Evolutionary conservation across 2,329 filamentous ascomycete species (phyloP).

Genomic region (Alternaria postmessia): DNA sequence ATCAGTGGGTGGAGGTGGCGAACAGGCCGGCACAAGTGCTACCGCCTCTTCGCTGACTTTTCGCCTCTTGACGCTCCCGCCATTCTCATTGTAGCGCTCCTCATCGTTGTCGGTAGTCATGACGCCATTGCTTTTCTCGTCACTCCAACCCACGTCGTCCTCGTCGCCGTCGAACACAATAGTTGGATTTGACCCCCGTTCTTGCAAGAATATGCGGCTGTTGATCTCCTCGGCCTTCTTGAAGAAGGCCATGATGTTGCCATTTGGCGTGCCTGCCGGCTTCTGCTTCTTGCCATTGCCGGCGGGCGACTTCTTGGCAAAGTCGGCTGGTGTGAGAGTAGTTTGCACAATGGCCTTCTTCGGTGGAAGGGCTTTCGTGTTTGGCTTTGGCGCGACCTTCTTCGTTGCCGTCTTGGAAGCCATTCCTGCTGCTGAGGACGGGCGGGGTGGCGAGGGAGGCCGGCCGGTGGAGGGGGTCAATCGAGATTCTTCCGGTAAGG

Average conservation of each 20-base stretch:
- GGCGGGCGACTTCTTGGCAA: slow-evolving; percentile 45
- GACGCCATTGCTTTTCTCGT: slow-evolving; percentile 31
- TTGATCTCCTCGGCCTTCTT: slow-evolving; percentile 59
- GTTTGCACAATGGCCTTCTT: slow-evolving; percentile 43
- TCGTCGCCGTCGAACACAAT: slow-evolving; percentile 34
- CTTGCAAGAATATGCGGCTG: slow-evolving; percentile 48
- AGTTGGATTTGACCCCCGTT: slow-evolving; percentile 32
- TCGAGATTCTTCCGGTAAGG: slow-evolving; percentile 43
- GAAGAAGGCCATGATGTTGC: slow-evolving; percentile 64
- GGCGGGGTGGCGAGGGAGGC: slow-evolving; percentile 60
- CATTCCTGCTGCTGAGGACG: slow-evolving; percentile 27
- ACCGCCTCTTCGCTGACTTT: slow-evolving; percentile 44
- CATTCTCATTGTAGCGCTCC: slow-evolving; percentile 55
- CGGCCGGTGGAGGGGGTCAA: slow-evolving; percentile 59
- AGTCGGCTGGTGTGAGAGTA: slow-evolving; percentile 42
- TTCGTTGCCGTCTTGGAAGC: slow-evolving; percentile 34
- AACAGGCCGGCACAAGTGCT: slow-evolving; percentile 52
- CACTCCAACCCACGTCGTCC: slow-evolving; percentile 43
- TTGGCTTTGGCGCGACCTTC: slow-evolving; percentile 27
- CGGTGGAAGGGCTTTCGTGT: slow-evolving; percentile 20
- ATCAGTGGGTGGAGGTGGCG: slow-evolving; percentile 35
- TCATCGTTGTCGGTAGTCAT: slow-evolving; percentile 29
- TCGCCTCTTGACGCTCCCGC: slow-evolving; percentile 53
- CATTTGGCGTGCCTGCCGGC: slow-evolving; percentile 54
- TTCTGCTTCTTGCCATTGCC: slow-evolving; percentile 49